Conservation (phyloP, 352 stramenopile genomes). For the Phytophthora kernoviae region DNA sequence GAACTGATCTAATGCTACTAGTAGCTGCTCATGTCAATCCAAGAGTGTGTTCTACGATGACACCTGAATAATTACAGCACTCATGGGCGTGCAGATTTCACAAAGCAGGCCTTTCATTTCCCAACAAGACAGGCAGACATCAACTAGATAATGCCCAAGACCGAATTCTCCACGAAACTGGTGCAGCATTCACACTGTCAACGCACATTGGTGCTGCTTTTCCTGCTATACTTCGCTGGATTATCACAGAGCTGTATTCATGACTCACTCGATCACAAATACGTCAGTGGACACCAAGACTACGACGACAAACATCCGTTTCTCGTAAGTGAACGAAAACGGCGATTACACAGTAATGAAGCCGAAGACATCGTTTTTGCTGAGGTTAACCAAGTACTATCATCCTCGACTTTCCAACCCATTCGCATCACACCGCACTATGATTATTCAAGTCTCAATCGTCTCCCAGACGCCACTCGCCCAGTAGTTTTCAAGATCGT, state of each 20-base stretch:
- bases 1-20: too few species aligned
- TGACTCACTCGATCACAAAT: constrained; percentile 30
- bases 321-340: constrained; percentile 10
- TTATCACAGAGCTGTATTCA: constrained; percentile 31
- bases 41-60: too few species aligned
- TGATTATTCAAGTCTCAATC: constrained; percentile 52
- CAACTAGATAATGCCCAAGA: too few species aligned
- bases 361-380: constrained; percentile 24
- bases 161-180: too few species aligned
- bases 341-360: constrained; percentile 4
- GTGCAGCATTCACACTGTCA: too few species aligned
- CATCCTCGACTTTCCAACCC: constrained; percentile 35
- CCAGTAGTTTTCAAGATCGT: constrained; percentile 57
- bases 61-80: too few species aligned
- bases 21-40: too few species aligned
- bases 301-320: constrained; percentile 35
- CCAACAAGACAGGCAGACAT: too few species aligned
- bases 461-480: constrained; percentile 36
- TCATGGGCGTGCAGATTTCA: too few species aligned
- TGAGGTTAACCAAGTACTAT: constrained; percentile 14
- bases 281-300: constrained; percentile 10
- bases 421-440: constrained; percentile 77
- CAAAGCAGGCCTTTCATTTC: too few species aligned
- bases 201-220: constrained; percentile 11
- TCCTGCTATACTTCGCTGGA: constrained; percentile 4